phyloP scores from a whole-genome alignment of 2,329 filamentous ascomycete genomes.

The Epichloe coenophiala region DNA sequence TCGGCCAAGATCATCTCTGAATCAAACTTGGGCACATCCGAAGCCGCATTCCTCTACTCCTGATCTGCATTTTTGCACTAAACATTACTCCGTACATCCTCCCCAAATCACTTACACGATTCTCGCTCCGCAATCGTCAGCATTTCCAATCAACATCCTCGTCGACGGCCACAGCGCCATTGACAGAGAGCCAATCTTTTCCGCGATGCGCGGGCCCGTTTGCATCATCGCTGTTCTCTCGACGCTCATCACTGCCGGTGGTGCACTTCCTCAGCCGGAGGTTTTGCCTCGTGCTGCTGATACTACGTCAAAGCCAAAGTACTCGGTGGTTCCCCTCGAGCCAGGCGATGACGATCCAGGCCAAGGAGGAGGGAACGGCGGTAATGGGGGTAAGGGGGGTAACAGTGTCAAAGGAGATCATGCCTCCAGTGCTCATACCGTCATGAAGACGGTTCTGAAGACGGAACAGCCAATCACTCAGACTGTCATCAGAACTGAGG shows the following conservation, averaged over 20 bases:
- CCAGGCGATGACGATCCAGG: constrained; percentile 15
- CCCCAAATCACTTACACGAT: not conserved
- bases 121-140: not conserved
- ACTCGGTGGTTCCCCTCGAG: constrained; percentile 27
- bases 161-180: not conserved
- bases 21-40: not conserved
- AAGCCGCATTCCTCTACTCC: not conserved
- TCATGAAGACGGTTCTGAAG: constrained; percentile 17
- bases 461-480: constrained; percentile 13
- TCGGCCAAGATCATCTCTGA: not conserved
- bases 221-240: constrained; percentile 18
- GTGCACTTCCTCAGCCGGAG: constrained; percentile 16
- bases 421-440: constrained; percentile 7
- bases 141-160: not conserved
- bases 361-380: constrained; percentile 2
- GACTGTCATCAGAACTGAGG: constrained; percentile 13
- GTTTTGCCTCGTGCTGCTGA: constrained; percentile 12
- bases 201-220: constrained; percentile 19
- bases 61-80: not conserved
- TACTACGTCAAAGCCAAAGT: constrained; percentile 16
- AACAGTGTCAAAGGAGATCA: constrained; percentile 6
- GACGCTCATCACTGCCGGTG: constrained; percentile 12
- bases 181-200: not conserved
- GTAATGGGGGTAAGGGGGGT: constrained; percentile 3
- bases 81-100: not conserved